Evolutionary conservation across 208 protist genomes (phyloP), one percentile per base, ranked within the genome.

Genomic region (Trypanosoma boissoni): DNA sequence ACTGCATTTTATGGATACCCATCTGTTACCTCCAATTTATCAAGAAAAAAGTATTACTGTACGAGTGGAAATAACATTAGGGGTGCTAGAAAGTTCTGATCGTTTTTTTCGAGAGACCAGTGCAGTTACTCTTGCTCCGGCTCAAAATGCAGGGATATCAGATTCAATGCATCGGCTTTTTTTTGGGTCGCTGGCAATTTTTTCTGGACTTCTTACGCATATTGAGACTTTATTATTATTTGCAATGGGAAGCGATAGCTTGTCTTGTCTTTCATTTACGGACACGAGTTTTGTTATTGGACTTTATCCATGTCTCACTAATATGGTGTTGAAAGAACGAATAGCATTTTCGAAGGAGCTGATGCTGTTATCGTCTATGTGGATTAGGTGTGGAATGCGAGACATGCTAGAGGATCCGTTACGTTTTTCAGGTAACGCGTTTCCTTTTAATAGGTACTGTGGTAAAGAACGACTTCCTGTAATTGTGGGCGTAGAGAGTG

Each of bases 231-330:
- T 8, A 53, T 42, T 43, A 12, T 58, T 72, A 12, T 72, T 65
- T 51, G 56, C 42, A 4, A 64, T 72, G 66, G 66, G 66, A 27
- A 72, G 66, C 34, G 66, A 72, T 43, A 58, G 39, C 41, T 51
- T 72, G n/a, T 49, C 55, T 60, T 64, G 57, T 26, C 36, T 64
- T 28, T 54, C 51, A 2, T 66, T 72, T 23, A 57, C 60, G 56
- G 66, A 72, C 36, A 56, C 23, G n/a, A 55, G 20, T 16, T 66
- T 66, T 56, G 34, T 72, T 20, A 12, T 59, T n/a, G 37, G 29
- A 34, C 42, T 66, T n/a, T 72, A 54, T 44, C 66, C 58, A 4
- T 29, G 20, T 23, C 51, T 72, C 20, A 49, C 56, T 7, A 54
- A 62, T 37, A 46, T 72, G 18, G 1, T 46, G 5, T 20, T 21